A percentile compares a stretch with the other conserved stretches of the same genome.
phyloP scores from a whole-genome alignment of 2,329 filamentous ascomycete species.

The Diaporthe vaccinii region DNA sequence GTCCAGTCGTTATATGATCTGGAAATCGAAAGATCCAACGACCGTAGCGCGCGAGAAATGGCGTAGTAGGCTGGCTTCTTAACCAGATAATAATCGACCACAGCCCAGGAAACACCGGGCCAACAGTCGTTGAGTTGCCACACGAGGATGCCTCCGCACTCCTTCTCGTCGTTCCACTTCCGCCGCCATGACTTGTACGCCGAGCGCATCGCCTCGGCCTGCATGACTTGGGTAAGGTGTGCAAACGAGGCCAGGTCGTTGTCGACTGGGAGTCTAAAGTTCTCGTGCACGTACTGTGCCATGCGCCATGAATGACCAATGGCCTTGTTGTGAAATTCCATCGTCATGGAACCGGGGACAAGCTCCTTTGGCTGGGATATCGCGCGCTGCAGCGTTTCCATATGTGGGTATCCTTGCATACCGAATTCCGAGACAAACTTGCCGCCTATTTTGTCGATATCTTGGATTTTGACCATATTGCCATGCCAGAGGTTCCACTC shows the following conservation, averaged over 20 bases:
- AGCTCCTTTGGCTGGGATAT: conserved; percentile 75
- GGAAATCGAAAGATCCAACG: conserved; percentile 67
- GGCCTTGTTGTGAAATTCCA: conserved; percentile 98
- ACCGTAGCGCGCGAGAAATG: conserved; percentile 82
- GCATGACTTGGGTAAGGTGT: conserved; percentile 78
- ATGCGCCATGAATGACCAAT: conserved; percentile 88
- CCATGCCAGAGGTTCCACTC: conserved; percentile 99
- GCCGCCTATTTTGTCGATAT: conserved; percentile 88
- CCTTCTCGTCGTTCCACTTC: conserved; percentile 81
- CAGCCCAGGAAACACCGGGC: conserved; percentile 84
- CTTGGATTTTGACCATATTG: conserved; percentile 90
- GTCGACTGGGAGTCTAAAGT: conserved; percentile 77
- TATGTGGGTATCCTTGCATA: conserved; percentile 91
- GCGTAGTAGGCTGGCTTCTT: conserved; percentile 86
- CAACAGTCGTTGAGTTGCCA: conserved; percentile 93
- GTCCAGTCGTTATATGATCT: conserved; percentile 20
- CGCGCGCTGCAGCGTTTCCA: conserved; percentile 85
- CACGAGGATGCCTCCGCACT: conserved; percentile 82
- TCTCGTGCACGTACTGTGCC: conserved; percentile 90
- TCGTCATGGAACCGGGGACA: conserved; percentile 85
- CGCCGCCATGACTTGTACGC: conserved; percentile 80
- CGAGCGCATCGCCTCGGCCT: conserved; percentile 74
- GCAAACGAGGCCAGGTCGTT: conserved; percentile 74
- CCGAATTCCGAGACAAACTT: conserved; percentile 96
- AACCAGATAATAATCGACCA: conserved; percentile 83